These are phyloP conservation scores for Entomortierella lignicola DNA, from an alignment of 192 early-diverging fungal species.

Conservation along the genomic window DNA sequence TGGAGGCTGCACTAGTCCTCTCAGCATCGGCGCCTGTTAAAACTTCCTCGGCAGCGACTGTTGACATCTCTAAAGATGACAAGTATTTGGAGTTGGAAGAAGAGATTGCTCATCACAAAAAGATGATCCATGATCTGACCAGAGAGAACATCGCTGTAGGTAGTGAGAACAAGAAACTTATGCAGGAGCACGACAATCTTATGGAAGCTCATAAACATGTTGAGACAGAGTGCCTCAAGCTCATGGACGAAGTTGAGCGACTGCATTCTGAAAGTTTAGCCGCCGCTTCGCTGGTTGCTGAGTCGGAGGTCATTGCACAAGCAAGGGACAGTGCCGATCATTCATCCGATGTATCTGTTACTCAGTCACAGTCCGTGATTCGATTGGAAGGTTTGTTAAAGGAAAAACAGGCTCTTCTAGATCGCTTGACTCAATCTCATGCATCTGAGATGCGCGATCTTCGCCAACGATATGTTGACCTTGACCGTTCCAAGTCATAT, in stretches of 20 bases:
- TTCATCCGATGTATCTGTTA: constrained; percentile 6
- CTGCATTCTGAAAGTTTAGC: constrained; percentile 66
- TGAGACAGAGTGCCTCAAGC: constrained; percentile 77
- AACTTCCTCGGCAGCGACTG: constrained; percentile 1
- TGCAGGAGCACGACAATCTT: constrained; percentile 63
- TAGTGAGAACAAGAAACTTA: constrained; percentile 66
- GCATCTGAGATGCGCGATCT: constrained; percentile 62
- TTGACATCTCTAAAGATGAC: constrained; percentile 15
- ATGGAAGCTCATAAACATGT: constrained; percentile 71
- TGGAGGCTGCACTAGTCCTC: constrained; percentile 25
- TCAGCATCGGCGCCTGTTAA: constrained; percentile 16
- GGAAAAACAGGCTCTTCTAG: constrained; percentile 61
- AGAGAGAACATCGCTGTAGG: constrained; percentile 61
- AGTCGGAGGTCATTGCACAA: background rate
- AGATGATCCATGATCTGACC: constrained; percentile 59
- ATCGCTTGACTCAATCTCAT: constrained; percentile 58
- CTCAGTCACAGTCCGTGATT: constrained; percentile 40
- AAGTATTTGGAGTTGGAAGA: constrained; percentile 50
- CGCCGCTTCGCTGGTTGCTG: constrained; percentile 1
- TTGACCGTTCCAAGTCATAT: constrained; percentile 69
- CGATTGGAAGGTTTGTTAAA: constrained; percentile 53
- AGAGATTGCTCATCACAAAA: constrained; percentile 31
- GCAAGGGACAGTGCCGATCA: constrained; percentile 8
- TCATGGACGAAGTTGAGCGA: constrained; percentile 81
- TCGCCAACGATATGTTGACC: constrained; percentile 60